Conservation (phyloP, 2,329 filamentous ascomycete genomes). For the Neopestalotiopsis rosae region DNA sequence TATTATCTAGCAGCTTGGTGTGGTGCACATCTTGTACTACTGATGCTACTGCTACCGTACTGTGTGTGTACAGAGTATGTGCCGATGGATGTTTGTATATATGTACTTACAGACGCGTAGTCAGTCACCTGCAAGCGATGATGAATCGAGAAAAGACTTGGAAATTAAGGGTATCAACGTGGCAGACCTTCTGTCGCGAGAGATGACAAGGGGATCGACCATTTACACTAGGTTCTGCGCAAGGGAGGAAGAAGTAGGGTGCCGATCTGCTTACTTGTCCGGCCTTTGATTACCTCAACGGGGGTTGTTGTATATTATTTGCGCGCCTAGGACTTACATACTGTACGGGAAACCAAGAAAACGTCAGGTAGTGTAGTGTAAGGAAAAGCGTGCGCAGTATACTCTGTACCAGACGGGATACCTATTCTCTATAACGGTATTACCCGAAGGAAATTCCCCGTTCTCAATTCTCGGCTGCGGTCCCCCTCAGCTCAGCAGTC, state of each 20-base stretch:
- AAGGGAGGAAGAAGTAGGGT: neutral
- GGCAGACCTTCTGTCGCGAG: slow-evolving; percentile 29
- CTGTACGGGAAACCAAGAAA: too few relatives aligned
- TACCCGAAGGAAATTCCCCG: too few relatives aligned
- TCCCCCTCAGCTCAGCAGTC: neutral
- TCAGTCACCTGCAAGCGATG: slow-evolving; percentile 11
- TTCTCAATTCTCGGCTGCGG: too few relatives aligned
- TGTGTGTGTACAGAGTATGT: too few relatives aligned
- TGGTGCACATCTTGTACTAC: neutral
- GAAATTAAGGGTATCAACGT: slow-evolving; percentile 32
- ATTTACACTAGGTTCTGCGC: neutral
- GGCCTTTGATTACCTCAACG: too few relatives aligned
- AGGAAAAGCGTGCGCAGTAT: neutral
- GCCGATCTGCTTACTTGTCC: too few relatives aligned
- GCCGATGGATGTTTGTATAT: too few relatives aligned
- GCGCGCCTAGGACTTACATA: neutral
- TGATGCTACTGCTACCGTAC: neutral
- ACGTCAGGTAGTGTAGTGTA: too few relatives aligned
- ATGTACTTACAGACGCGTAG: neutral
- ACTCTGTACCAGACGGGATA: too few relatives aligned
- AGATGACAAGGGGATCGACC: neutral
- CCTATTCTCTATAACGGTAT: too few relatives aligned
- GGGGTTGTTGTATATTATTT: neutral
- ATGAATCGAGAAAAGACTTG: slow-evolving; percentile 17
- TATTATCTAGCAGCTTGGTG: neutral